Base-by-base conservation (phyloP, 768 basidiomycete species). In the Floccularia luteovirens region DNA sequence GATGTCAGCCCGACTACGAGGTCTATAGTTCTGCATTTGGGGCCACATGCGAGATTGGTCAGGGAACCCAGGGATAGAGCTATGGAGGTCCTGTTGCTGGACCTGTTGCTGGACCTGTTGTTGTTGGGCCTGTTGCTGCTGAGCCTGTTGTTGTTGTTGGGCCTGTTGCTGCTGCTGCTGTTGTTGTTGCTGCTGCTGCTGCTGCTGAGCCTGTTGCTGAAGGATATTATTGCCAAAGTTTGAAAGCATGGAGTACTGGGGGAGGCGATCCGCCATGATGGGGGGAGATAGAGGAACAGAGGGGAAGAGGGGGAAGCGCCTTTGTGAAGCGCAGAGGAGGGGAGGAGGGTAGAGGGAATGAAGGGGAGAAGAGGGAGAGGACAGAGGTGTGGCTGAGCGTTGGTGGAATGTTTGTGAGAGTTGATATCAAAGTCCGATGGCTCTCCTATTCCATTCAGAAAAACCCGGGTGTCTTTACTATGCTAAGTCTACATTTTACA, bases 21-120 rank as follows among this genome's bases (percentile, higher is more conserved):
- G 53, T 24, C 72, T 65, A 48, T 70, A 70, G 43, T 61, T 49
- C 38, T 66, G 65, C 54, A 71, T 69, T 55, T 73, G 70, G 57
- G 75, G 72, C 80, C 78, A 82, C 50, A 74, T 62, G 44, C 69
- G 72, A 45, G 47, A 47, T 21, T 73, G 70, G 55, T 81, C 79
- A 54, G 68, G 46, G 58, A 71, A 72, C 48, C 59, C 59, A 56
- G 50, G 64, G 63, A 31, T 61, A 53, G n/a, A n/a, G n/a, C n/a
- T n/a, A 54, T 57, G 59, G 56, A 63, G 57, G 52, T 59, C 52
- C 46, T 69, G 67, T 38, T 70, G 72, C 24, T 64, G 70, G 23
- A 55, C 57, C 44, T 72, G 67, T 43, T 69, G 67, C 35, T 63
- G 60, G 46, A 66, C 64, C 45, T 64, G 61, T 39, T 66, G 57